A percentile compares a stretch with the other conserved stretches of the same genome.
phyloP scores from a whole-genome alignment of 768 basidiomycete species.

The Pleurotus salmoneostramineus region DNA sequence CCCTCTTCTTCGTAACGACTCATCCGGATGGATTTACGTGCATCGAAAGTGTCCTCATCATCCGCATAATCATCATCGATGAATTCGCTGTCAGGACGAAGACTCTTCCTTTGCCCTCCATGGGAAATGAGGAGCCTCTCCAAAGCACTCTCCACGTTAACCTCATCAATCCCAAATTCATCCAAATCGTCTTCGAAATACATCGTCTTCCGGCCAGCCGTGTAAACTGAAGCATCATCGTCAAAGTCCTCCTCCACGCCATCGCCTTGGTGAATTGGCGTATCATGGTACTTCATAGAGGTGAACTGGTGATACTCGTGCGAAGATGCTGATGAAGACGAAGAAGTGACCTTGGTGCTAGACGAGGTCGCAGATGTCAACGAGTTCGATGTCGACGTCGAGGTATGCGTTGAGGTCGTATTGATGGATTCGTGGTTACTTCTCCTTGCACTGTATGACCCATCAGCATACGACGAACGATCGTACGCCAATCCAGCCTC shows the following conservation, averaged over 20 bases:
- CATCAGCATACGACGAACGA: neutral
- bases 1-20: neutral
- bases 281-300: neutral
- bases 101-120: too few relatives aligned
- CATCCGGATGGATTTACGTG: neutral
- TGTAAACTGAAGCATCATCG: slow-evolving; percentile 9
- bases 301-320: too few relatives aligned
- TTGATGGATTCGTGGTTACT: neutral
- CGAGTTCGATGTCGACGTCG: neutral
- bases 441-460: neutral
- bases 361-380: neutral
- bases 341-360: neutral
- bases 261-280: neutral
- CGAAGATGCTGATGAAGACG: neutral
- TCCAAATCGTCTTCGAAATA: slow-evolving; percentile 6
- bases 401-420: too few relatives aligned
- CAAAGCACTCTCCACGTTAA: neutral
- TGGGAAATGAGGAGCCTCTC: neutral
- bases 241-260: slow-evolving; percentile 22
- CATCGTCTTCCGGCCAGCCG: slow-evolving; percentile 7
- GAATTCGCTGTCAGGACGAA: neutral
- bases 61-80: neutral
- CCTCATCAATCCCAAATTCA: neutral
- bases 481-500: slow-evolving; percentile 28
- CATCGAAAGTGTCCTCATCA: slow-evolving; percentile 11